A percentile compares a stretch with the other conserved stretches of the same genome.
Evolutionary conservation across 148 eudicot species (phyloP).

Genomic region (Tetragonia tetragonoides): DNA sequence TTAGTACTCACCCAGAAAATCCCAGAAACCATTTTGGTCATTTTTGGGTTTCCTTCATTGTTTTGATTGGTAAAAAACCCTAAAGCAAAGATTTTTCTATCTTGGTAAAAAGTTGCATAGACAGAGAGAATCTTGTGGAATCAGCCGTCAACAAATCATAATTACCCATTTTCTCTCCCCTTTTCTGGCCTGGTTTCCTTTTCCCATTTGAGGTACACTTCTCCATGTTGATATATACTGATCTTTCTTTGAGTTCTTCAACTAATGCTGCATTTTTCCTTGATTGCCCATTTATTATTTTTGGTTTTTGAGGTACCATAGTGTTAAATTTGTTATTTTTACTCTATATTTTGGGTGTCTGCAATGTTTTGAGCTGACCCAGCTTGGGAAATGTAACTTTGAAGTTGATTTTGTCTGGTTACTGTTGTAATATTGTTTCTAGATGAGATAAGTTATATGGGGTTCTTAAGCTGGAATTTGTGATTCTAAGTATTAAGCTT

Average conservation of each 20-base stretch:
- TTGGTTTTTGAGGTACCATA: not conserved
- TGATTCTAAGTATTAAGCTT: not conserved
- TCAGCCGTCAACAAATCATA: slow-evolving; percentile 24
- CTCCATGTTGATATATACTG: slow-evolving; percentile 17
- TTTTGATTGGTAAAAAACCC: slow-evolving; percentile 21
- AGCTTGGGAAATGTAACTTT: slow-evolving; percentile 14
- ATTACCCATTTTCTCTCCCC: slow-evolving; percentile 10
- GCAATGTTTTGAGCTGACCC: not conserved
- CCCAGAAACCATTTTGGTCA: slow-evolving; percentile 2
- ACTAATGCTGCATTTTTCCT: not conserved
- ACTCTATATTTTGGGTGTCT: not conserved
- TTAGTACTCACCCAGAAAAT: slow-evolving; percentile 2
- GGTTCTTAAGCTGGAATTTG: slow-evolving; percentile 1
- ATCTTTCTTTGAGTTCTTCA: not conserved
- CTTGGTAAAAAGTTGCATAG: slow-evolving; percentile 17
- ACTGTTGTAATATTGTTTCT: not conserved
- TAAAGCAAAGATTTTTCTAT: slow-evolving; percentile 9
- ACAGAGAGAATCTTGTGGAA: slow-evolving; percentile 33
- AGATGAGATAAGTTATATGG: not conserved
- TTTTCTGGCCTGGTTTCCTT: slow-evolving; percentile 29
- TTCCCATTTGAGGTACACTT: slow-evolving; percentile 28
- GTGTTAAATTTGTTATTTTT: not conserved
- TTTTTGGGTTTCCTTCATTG: slow-evolving; percentile 2
- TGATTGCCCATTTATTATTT: not conserved
- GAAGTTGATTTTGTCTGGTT: not conserved